Conservation (phyloP, 495 filamentous ascomycete species). For the Penicillium subrubescens region DNA sequence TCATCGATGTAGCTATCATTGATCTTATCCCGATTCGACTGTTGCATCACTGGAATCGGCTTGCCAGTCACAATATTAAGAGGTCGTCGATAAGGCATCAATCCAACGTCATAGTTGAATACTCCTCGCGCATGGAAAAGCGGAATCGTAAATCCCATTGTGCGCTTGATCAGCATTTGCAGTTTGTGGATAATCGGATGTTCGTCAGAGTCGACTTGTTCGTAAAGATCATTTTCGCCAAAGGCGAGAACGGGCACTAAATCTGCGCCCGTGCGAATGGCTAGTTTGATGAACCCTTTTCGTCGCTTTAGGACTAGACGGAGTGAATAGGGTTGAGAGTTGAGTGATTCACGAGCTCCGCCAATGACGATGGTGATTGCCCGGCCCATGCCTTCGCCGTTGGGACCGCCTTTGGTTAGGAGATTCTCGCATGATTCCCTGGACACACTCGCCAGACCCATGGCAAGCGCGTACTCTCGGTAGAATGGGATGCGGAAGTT, state of each 20-base stretch:
- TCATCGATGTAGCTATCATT: slow-evolving; percentile 74
- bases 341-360: slow-evolving; percentile 87
- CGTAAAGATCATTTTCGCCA: slow-evolving; percentile 95
- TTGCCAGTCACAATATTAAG: slow-evolving; percentile 86
- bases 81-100: slow-evolving; percentile 89
- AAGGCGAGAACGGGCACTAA: slow-evolving; percentile 90
- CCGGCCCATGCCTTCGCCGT: slow-evolving; percentile 89
- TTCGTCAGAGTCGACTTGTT: slow-evolving; percentile 70
- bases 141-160: slow-evolving; percentile 91
- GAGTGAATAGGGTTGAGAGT: slow-evolving; percentile 74
- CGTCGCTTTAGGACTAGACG: slow-evolving; percentile 77
- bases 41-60: slow-evolving; percentile 70
- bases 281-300: slow-evolving; percentile 92
- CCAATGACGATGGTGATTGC: slow-evolving; percentile 96
- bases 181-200: slow-evolving; percentile 74
- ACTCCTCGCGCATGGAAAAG: slow-evolving; percentile 88
- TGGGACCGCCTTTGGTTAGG: slow-evolving; percentile 71
- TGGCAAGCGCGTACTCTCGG: slow-evolving; percentile 82
- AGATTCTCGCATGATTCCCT: slow-evolving; percentile 88
- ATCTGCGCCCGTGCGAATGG: slow-evolving; percentile 85
- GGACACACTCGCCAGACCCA: slow-evolving; percentile 87
- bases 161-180: slow-evolving; percentile 79
- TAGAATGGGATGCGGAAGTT: slow-evolving; percentile 96
- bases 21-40: slow-evolving; percentile 53
- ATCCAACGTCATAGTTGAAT: slow-evolving; percentile 95